Conservation (phyloP, 805 yeast genomes). For the Saturnispora gosingensis region DNA sequence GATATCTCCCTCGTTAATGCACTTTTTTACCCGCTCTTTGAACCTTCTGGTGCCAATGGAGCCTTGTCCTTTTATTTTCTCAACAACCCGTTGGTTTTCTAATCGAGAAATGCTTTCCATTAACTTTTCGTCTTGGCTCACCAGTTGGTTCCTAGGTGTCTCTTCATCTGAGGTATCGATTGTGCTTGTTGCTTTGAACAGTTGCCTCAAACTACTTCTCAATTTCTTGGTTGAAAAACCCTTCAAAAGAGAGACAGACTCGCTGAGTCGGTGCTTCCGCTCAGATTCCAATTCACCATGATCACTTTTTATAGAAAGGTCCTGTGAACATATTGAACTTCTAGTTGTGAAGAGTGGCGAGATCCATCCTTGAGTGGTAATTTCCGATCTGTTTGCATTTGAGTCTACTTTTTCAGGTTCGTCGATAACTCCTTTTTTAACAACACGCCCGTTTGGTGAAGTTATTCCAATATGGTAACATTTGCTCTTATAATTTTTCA, state of each 20-base stretch:
- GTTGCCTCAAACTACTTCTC: neutral
- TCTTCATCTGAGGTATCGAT: neutral
- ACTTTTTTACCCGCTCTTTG: slow-evolving; percentile 14
- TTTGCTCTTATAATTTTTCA: neutral
- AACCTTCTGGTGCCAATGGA: slow-evolving; percentile 13
- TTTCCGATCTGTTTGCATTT: no score
- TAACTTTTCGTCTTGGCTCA: neutral
- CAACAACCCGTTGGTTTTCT: slow-evolving; percentile 18
- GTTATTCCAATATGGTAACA: neutral
- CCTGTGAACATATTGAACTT: neutral
- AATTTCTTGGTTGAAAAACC: neutral
- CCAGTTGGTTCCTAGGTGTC: no score
- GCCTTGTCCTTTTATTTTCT: slow-evolving; percentile 13
- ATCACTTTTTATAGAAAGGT: no score
- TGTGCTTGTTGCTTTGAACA: neutral
- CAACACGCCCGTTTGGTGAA: neutral
- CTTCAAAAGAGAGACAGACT: neutral
- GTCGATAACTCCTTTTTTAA: no score
- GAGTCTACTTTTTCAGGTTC: neutral
- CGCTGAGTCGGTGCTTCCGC: neutral
- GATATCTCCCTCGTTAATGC: slow-evolving; percentile 15
- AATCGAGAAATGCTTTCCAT: neutral
- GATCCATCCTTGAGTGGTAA: neutral
- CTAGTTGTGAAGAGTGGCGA: neutral
- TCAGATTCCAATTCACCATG: neutral